Evolutionary conservation across 192 early-diverging fungal species (phyloP), one percentile per base, ranked within the genome.

Genomic region (Coemansia sp.): DNA sequence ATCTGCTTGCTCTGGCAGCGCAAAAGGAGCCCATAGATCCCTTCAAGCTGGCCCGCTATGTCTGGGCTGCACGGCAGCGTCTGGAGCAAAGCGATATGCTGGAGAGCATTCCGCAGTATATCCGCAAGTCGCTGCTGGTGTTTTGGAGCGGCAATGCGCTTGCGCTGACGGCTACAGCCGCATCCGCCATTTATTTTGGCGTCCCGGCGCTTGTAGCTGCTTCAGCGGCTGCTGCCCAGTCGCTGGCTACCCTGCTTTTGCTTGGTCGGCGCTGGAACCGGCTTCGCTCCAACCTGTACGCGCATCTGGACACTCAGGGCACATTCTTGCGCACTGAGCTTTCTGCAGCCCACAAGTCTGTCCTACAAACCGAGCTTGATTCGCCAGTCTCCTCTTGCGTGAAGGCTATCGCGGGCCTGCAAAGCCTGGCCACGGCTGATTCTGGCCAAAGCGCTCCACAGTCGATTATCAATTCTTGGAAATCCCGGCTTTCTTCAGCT

Each of bases 61-160:
- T 76, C 31, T 76, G 72, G 72, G 45, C 37, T 4, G 49, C 66
- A 12, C 66, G 60, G 8, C 44, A 55, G 46, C 43, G 31, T 17
- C 47, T 76, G 43, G 40, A 39, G 0, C 49, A 64, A 17, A 58
- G 55, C 50, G 55, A 65, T 9, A 31, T 60, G 3, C 36, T 69
- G 17, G 62, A 60, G 1, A 18, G 40, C 14, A 54, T 76, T 21
- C 72, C 72, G 2, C 16, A 40, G n/a, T 58, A 76, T 30, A 58
- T 69, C 9, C 72, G 46, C 49, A 60, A 51, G 28, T 76, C 72
- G 31, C 61, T 76, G 28, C 32, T 58, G 15, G 58, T 61, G 57
- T 69, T 69, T 53, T 76, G 72, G 72, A 41, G 58, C 34, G 69
- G 68, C 17, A 32, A 65, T n/a, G 65, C 58, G 2, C 26, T 36